phyloP scores from a whole-genome alignment of 495 filamentous ascomycete genomes.

The Tuber indicum region DNA sequence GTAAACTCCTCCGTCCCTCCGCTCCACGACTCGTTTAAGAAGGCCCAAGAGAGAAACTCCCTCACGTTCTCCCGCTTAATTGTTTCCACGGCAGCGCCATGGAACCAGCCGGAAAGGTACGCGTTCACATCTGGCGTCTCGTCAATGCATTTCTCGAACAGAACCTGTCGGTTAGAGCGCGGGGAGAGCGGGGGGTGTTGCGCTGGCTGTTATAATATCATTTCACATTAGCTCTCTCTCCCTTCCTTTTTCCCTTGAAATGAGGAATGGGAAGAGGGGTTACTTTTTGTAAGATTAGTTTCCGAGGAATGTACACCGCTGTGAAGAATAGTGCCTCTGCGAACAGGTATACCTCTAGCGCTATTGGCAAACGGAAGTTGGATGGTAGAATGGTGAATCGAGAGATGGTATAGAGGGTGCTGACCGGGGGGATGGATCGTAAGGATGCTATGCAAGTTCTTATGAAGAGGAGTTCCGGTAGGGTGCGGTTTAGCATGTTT shows the following conservation, averaged over 20 bases:
- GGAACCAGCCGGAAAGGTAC: slow-evolving; percentile 60
- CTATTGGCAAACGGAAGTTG: slow-evolving; percentile 22
- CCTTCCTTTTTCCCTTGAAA: neutral
- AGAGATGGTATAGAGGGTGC: slow-evolving; percentile 46
- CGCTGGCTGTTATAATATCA: slow-evolving; percentile 41
- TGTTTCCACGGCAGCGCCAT: slow-evolving; percentile 52
- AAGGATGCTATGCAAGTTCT: slow-evolving; percentile 49
- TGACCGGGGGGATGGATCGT: slow-evolving; percentile 52
- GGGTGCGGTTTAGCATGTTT: slow-evolving; percentile 43
- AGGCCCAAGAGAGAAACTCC: slow-evolving; percentile 60
- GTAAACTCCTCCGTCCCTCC: slow-evolving; percentile 44
- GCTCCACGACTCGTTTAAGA: slow-evolving; percentile 47
- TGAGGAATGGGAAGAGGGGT: neutral
- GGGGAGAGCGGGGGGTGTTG: slow-evolving; percentile 49
- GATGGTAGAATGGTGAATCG: slow-evolving; percentile 41
- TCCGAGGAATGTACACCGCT: slow-evolving; percentile 51
- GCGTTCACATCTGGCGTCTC: slow-evolving; percentile 52
- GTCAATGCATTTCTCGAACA: slow-evolving; percentile 53
- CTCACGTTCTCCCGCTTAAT: slow-evolving; percentile 60
- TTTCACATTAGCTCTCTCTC: neutral
- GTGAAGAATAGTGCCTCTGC: slow-evolving; percentile 53
- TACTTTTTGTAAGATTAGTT: slow-evolving; percentile 8
- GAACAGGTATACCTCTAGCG: slow-evolving; percentile 42
- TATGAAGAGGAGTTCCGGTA: slow-evolving; percentile 46
- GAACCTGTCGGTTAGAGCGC: slow-evolving; percentile 44